Percentiles rank a stretch among this genome's conserved stretches.
These are phyloP conservation scores for Trichosporon asahii DNA, from an alignment of 1,284 basidiomycete genomes.

Conservation along the genomic window DNA sequence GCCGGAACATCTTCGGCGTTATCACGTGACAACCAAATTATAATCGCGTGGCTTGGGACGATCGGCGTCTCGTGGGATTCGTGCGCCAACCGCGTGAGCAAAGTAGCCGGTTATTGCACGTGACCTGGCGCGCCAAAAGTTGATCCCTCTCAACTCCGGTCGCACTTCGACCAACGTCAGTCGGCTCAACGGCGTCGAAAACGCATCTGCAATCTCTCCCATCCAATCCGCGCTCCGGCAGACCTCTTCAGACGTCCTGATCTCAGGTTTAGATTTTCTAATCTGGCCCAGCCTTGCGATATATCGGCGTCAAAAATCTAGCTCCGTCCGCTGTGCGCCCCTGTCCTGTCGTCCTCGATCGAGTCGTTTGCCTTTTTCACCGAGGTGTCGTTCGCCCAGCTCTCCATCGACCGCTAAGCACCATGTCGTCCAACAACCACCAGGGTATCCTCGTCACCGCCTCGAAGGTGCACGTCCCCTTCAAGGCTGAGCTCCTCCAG, in stretches of 20 bases:
- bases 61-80: background rate
- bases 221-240: background rate
- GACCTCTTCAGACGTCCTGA: background rate
- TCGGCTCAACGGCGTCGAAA: background rate
- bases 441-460: conserved; percentile 52
- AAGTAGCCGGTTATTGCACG: background rate
- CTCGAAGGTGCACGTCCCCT: conserved; percentile 49
- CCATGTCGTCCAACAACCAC: conserved; percentile 21
- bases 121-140: background rate
- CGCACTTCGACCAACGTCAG: background rate
- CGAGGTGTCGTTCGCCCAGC: background rate
- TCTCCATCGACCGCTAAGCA: background rate
- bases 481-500: conserved; percentile 49
- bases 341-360: background rate
- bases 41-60: background rate
- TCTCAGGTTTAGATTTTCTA: background rate
- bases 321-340: conserved; percentile 1
- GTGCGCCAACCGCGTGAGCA: background rate
- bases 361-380: background rate
- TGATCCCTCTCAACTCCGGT: background rate
- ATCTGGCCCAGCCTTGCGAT: background rate
- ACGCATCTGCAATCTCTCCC: background rate
- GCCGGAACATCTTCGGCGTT: background rate
- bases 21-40: background rate
- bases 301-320: background rate